A percentile compares a stretch with the other conserved stretches of the same genome.
Conservation (phyloP, 257 asterid species). For the Forsythia viridissima region DNA sequence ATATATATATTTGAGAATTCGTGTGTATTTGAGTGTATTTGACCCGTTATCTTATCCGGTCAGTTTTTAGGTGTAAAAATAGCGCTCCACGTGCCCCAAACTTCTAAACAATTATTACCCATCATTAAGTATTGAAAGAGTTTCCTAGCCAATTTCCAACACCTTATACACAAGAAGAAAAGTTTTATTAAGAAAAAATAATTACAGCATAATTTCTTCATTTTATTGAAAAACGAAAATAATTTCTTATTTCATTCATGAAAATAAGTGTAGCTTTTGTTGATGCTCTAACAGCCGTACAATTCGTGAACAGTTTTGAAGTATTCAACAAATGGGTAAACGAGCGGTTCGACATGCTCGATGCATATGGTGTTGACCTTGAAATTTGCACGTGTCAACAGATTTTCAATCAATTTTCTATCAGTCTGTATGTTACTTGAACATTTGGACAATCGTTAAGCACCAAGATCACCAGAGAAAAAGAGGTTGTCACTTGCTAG, state of each 20-base stretch:
- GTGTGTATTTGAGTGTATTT: neutral
- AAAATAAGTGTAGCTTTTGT: conserved; percentile 54
- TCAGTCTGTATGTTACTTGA: too few species aligned
- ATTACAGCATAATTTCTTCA: too few species aligned
- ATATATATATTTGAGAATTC: too few species aligned
- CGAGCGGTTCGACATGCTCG: conserved; percentile 50
- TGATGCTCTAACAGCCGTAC: conserved; percentile 46
- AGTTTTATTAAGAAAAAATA: neutral
- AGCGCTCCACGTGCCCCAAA: neutral
- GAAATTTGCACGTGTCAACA: too few species aligned
- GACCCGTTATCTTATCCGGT: neutral
- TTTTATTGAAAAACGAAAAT: neutral
- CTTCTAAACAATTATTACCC: neutral
- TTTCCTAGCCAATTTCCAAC: neutral
- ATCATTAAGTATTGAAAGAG: neutral
- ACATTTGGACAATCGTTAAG: too few species aligned
- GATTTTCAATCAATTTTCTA: too few species aligned
- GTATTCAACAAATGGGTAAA: conserved; percentile 50
- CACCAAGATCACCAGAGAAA: too few species aligned
- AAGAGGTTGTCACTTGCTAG: too few species aligned
- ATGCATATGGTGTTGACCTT: conserved; percentile 25
- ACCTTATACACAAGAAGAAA: neutral
- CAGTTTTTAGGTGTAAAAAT: neutral
- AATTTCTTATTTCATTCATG: neutral
- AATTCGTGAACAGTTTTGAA: conserved; percentile 46